These are phyloP conservation scores for Fraxinus platypoda DNA, from an alignment of 305 asterid species.

Conservation along the genomic window DNA sequence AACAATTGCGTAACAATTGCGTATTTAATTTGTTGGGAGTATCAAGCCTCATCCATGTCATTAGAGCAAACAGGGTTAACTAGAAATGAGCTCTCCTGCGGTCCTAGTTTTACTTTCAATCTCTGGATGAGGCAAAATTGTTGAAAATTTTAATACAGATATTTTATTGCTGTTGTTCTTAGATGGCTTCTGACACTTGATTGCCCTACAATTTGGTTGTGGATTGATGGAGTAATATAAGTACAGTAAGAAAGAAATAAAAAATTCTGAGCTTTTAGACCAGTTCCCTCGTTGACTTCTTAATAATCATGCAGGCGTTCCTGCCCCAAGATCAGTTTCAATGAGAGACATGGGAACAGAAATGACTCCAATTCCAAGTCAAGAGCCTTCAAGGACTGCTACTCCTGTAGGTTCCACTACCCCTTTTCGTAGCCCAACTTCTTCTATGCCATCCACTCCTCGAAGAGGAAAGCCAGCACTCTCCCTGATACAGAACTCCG, in stretches of 20 bases:
- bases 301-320: constrained; percentile 34
- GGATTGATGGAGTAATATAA: not conserved
- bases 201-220: not conserved
- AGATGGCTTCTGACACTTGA: not conserved
- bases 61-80: not conserved
- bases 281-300: not conserved
- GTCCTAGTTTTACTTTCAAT: not conserved
- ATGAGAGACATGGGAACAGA: constrained; percentile 99
- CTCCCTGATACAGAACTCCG: constrained; percentile 41
- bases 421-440: constrained; percentile 84
- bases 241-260: not conserved
- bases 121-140: not conserved
- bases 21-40: not conserved
- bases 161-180: not conserved
- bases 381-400: constrained; percentile 86
- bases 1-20: not conserved
- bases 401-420: constrained; percentile 83
- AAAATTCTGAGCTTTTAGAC: not conserved
- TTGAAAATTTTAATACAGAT: not conserved
- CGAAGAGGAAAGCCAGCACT: constrained; percentile 71
- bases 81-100: not conserved
- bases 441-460: constrained; percentile 90
- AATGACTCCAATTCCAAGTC: constrained; percentile 98
- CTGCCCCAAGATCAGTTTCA: constrained; percentile 78
- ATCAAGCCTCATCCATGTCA: not conserved